These are phyloP conservation scores for Penicillium sp. DNA, from an alignment of 2,329 filamentous ascomycete genomes.

Conservation along the genomic window DNA sequence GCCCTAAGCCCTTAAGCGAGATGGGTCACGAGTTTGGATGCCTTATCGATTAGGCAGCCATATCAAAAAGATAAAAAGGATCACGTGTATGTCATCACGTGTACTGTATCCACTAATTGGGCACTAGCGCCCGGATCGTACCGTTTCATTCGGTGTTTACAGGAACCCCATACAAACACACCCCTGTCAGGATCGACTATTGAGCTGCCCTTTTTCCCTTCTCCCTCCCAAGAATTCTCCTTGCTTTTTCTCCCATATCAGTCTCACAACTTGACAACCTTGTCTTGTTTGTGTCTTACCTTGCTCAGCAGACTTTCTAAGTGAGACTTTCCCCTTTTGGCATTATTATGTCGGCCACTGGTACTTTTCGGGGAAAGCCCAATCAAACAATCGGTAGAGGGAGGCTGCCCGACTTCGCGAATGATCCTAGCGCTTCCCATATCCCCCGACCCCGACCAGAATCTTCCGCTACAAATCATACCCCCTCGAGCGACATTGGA, in stretches of 20 bases:
- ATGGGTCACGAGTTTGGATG: slow-evolving; percentile 23
- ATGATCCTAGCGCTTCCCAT: slow-evolving; percentile 50
- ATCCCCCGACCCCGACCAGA: slow-evolving; percentile 63
- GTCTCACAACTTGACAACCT: slow-evolving; percentile 14
- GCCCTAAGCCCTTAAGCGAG: slow-evolving; percentile 43
- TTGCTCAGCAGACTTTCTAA: slow-evolving; percentile 8
- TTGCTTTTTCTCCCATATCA: slow-evolving; percentile 15
- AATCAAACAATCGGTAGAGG: slow-evolving; percentile 52
- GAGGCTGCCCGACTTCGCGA: slow-evolving; percentile 52
- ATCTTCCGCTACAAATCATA: slow-evolving; percentile 33
- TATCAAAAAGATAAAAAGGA: background rate
- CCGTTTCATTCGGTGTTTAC: slow-evolving; percentile 23
- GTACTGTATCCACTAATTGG: background rate
- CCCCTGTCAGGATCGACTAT: slow-evolving; percentile 28
- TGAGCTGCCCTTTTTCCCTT: slow-evolving; percentile 27
- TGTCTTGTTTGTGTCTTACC: slow-evolving; percentile 17
- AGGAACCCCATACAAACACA: slow-evolving; percentile 18
- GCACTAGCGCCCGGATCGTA: slow-evolving; percentile 23
- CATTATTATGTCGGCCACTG: slow-evolving; percentile 55
- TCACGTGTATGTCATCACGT: slow-evolving; percentile 18
- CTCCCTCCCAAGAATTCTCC: slow-evolving; percentile 8
- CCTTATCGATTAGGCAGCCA: slow-evolving; percentile 3
- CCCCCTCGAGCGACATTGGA: slow-evolving; percentile 49
- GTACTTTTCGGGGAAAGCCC: slow-evolving; percentile 58
- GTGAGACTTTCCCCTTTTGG: slow-evolving; percentile 22